Evolutionary conservation across 192 early-diverging fungal species (phyloP), one percentile per base, ranked within the genome.

Genomic region (Linnemannia hyalina): DNA sequence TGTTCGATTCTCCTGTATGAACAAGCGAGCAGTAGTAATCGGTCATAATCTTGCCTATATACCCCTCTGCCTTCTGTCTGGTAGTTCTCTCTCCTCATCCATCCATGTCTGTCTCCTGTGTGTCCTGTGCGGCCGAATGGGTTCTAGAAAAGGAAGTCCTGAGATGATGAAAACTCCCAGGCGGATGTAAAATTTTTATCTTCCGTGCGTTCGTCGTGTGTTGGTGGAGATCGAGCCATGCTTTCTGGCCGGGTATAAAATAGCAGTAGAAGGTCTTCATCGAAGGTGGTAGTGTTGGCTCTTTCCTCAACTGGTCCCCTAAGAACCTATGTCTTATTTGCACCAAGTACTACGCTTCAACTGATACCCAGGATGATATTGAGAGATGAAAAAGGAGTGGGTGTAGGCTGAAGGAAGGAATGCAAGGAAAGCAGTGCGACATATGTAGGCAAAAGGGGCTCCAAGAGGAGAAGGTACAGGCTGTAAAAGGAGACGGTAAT

Each of bases 101-200:
- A 11, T 65, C 29, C 60, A 9, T 65, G 55, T 57, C 23, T 63
- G 22, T 13, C 10, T 7, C 1, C 9, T 65, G 46, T 41, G 49
- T 22, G 9, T 38, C 47, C 46, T 77, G 81, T 77, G 76, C 63
- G 76, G 52, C 76, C 8, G 8, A n/a, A n/a, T 52, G 35, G 13
- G 54, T 73, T 57, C 82, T 73, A 11, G 15, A 77, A 73, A 73
- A 73, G 78, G 78, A 69, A 76, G 70, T 85, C 83, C 78, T 63
- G 83, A 80, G 83, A 80, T 85, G 78, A 80, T 85, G 78, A 78
- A 60, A n/a, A 29, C 10, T 32, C 29, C 11, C 60, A 65, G 29
- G 26, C 29, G 60, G 60, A 65, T 13, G 60, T 65, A 32, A 65
- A 65, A 65, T 65, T 65, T 63, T 65, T 32, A 60, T 65, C 29